Base-by-base conservation (phyloP, 1,284 basidiomycete genomes). In the Ganoderma leucocontextum region DNA sequence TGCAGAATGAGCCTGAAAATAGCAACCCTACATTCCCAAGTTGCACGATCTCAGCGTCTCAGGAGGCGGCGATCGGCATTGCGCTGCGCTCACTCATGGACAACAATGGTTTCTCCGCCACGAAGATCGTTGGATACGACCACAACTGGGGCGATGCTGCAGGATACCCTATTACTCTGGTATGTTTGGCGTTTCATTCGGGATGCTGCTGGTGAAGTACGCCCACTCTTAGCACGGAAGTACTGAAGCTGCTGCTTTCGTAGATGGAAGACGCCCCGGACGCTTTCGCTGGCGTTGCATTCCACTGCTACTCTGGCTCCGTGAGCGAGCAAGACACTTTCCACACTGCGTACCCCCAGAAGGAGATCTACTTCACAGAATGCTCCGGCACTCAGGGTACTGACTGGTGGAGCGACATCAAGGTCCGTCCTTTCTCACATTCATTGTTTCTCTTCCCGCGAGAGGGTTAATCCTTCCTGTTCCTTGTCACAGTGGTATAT, bases 341-440 rank as follows among this genome's bases (percentile, higher is more conserved):
- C 78, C 82, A 83, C 44, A 79, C 79, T 60, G 80, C 79, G 47
- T 86, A 79, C 66, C 85, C 86, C 1, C 71, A 68, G 70, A 86
- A 86, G 79, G 83, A 85, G 71, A 81, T 87, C 10, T 85, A 84
- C 78, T 82, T 87, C 71, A 86, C 86, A 4, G 87, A 87, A 67
- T 87, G 87, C 73, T 78, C 84, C 10, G 86, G 86, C n/a, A 76
- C 74, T 5, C 76, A 83, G 60, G 84, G 84, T 35, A 86, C 85
- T n/a, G 91, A 93, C 76, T 93, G 91, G 91, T 94, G 91, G 91
- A 82, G 79, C 66, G 90, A 93, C 72, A 89, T 92, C 77, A 92
- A 92, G 84, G 90, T 87, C 73, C n/a, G 72, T 73, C 44, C 59
- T 44, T 44, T 25, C 41, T 47, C 39, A 22, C 42, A 39, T 66